Evolutionary conservation across 1,139 yeast species (phyloP).

Genomic region (Sugiyamaella novakii): DNA sequence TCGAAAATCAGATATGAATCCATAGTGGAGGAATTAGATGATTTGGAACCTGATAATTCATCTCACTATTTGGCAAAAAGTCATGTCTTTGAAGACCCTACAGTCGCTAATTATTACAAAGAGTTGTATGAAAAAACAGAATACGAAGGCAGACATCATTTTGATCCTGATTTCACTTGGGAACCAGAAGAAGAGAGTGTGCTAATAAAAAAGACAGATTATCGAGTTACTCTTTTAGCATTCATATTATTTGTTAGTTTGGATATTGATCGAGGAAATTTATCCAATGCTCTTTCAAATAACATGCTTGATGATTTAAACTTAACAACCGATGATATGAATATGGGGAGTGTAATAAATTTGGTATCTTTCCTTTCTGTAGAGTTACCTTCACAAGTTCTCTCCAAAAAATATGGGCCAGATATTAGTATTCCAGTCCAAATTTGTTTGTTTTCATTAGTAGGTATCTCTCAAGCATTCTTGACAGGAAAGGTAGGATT

Average conservation of each 20-base stretch:
- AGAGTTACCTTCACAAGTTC: constrained; percentile 57
- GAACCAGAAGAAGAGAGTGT: constrained; percentile 48
- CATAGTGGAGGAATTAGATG: constrained; percentile 8
- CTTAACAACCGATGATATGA: constrained; percentile 53
- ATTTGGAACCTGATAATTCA: constrained; percentile 8
- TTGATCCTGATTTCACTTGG: constrained; percentile 55
- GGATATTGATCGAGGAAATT: constrained; percentile 56
- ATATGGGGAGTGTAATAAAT: constrained; percentile 51
- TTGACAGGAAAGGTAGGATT: constrained; percentile 46
- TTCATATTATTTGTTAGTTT: constrained; percentile 52
- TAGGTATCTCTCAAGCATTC: constrained; percentile 50
- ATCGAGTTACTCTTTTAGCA: constrained; percentile 49
- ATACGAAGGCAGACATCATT: constrained; percentile 50
- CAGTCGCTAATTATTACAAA: constrained; percentile 47
- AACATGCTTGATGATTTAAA: constrained; percentile 50
- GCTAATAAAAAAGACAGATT: constrained; percentile 50
- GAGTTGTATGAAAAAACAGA: constrained; percentile 47
- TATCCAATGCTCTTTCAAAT: constrained; percentile 55
- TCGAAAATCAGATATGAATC: constrained; percentile 10
- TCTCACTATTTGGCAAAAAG: constrained; percentile 8
- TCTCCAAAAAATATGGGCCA: constrained; percentile 55
- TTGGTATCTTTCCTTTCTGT: constrained; percentile 49
- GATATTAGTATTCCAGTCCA: constrained; percentile 57
- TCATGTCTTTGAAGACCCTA: constrained; percentile 44
- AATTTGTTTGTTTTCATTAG: constrained; percentile 53